Conservation (phyloP, 2,329 filamentous ascomycete genomes). For the Penicillium sp. region DNA sequence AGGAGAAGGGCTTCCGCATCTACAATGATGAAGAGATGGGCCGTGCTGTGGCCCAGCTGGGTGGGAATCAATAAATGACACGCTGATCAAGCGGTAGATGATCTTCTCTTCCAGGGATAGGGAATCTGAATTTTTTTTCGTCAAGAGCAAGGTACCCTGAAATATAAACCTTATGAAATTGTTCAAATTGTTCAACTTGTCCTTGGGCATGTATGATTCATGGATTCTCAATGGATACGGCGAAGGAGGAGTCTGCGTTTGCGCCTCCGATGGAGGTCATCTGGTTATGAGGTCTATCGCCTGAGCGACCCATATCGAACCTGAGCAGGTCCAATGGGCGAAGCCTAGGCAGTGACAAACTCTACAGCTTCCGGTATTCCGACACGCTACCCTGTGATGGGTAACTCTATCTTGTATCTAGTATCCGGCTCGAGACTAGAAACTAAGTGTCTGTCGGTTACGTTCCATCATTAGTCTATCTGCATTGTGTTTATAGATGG, state of each 20-base stretch:
- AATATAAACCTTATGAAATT: constrained; percentile 3
- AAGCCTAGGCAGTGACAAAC: too few species aligned
- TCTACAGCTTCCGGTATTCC: too few species aligned
- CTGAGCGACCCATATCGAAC: background rate
- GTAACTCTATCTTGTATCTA: too few species aligned
- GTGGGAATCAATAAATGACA: constrained; percentile 46
- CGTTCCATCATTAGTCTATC: too few species aligned
- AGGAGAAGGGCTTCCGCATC: constrained; percentile 97
- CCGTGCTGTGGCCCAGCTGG: constrained; percentile 75
- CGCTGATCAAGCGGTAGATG: constrained; percentile 18
- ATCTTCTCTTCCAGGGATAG: constrained; percentile 2
- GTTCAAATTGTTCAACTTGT: background rate
- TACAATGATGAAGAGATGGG: constrained; percentile 98
- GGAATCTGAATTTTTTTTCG: background rate
- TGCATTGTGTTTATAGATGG: too few species aligned
- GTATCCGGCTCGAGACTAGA: too few species aligned
- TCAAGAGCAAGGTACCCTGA: constrained; percentile 2
- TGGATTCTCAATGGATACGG: background rate
- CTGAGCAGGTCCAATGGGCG: too few species aligned
- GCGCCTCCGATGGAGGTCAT: background rate
- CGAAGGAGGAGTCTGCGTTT: background rate
- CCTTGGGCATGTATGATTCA: background rate
- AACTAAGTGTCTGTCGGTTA: too few species aligned
- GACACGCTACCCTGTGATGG: too few species aligned
- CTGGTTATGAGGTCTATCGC: background rate